These are phyloP conservation scores for Debaryomyces fabryi DNA, from an alignment of 1,139 yeast genomes.

Conservation along the genomic window DNA sequence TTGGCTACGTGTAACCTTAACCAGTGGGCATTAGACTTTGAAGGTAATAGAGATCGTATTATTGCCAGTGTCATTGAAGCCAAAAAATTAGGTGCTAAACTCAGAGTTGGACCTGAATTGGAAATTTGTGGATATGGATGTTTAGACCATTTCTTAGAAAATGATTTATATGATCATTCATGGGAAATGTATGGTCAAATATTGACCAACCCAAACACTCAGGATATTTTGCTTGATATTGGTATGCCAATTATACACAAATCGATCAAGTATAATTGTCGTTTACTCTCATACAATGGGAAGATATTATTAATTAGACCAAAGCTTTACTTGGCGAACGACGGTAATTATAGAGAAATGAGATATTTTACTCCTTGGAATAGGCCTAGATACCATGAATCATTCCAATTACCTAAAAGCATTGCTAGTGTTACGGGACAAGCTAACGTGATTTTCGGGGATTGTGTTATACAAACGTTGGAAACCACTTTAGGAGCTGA, in stretches of 20 bases:
- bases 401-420: conserved; percentile 66
- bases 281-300: conserved; percentile 79
- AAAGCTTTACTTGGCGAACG: conserved; percentile 89
- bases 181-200: conserved; percentile 94
- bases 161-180: conserved; percentile 83
- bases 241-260: conserved; percentile 95
- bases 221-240: conserved; percentile 79
- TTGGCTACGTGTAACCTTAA: conserved; percentile 73
- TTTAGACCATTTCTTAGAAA: conserved; percentile 90
- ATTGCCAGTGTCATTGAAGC: conserved; percentile 78
- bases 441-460: conserved; percentile 76
- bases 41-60: conserved; percentile 93
- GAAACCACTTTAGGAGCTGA: conserved; percentile 94
- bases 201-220: conserved; percentile 62
- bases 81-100: conserved; percentile 70
- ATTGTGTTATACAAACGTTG: conserved; percentile 78
- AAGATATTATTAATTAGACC: conserved; percentile 86
- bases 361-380: conserved; percentile 95
- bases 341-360: conserved; percentile 98
- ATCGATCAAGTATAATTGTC: conserved; percentile 86
- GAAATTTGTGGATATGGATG: conserved; percentile 96
- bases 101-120: conserved; percentile 96
- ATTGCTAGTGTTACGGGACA: conserved; percentile 69
- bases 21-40: conserved; percentile 99
- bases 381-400: conserved; percentile 73